Evolutionary conservation across 1,284 basidiomycete species (phyloP), one percentile per base, ranked within the genome.

Genomic region (Cutaneotrichosporon spelunceum): DNA sequence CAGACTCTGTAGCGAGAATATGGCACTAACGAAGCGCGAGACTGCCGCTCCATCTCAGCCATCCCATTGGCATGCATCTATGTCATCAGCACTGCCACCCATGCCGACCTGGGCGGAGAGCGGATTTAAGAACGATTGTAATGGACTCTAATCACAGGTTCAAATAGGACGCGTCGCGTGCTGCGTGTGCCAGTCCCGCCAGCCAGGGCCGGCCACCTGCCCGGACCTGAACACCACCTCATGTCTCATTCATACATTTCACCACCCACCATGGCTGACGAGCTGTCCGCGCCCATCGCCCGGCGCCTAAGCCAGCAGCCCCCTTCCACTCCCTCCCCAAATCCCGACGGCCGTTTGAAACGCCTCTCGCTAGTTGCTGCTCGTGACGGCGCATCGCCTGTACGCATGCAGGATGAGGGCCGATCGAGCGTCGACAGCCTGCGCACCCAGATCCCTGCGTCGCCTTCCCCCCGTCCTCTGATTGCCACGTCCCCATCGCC

Each of bases 351-450:
- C 9, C 56, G 63, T 23, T 66, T 70, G 30, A 70, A 70, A 47
- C 65, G 69, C 10, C 58, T 70, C 19, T 66, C 64, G 0, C 62
- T 70, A 11, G 60, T 69, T 10, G 50, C 66, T 42, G 29, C 45
- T 54, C 54, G 50, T 50, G 33, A 45, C 14, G 19, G 23, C 29
- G 30, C 24, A 3, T 47, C 36, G 50, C 57, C 36, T 11, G 14
- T 50, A 14, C 48, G 34, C 47, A 24, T 6, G 36, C 39, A 3
- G 27, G 57, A 21, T 27, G 33, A 16, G 50, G 50, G 54, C 19
- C 44, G 54, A 21, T 11, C 39, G 54, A 44, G 27, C 27, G 29
- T 34, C 27, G 27, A 56, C 29, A 23, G 27, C 44, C 29, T 56
- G 21, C 48, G 14, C 24, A 23, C 45, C 7, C 21, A 24, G 14